These are phyloP conservation scores for Phyllosticta paracitricarpa DNA, from an alignment of 2,329 filamentous ascomycete species.

Conservation along the genomic window DNA sequence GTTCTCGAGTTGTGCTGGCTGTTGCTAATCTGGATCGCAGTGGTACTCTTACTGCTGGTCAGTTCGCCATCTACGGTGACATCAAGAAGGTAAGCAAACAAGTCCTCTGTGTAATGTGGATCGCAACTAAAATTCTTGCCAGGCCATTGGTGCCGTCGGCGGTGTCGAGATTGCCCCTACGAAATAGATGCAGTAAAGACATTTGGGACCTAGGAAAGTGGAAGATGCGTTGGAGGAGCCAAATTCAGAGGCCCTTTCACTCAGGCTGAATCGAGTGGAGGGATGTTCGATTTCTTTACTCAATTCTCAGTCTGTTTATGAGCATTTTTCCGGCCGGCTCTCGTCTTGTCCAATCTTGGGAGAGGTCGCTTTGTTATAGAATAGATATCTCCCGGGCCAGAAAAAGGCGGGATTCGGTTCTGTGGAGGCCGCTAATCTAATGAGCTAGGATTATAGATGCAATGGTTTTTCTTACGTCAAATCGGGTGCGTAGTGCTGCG, in stretches of 20 bases:
- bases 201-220: not conserved
- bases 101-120: no score
- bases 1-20: not conserved
- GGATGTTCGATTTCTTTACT: conserved; percentile 2
- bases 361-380: conserved; percentile 7
- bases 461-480: not conserved
- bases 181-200: conserved; percentile 1
- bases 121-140: conserved; percentile 16
- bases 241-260: conserved; percentile 1
- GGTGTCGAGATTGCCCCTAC: conserved; percentile 7
- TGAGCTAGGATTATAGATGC: conserved; percentile 5
- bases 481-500: not conserved
- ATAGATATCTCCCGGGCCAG: not conserved
- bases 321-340: conserved; percentile 4
- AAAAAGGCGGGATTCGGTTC: not conserved
- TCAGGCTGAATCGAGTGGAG: not conserved
- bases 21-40: conserved; percentile 21
- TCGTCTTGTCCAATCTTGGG: conserved; percentile 9
- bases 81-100: conserved; percentile 44
- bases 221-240: not conserved
- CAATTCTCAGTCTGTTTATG: conserved; percentile 1
- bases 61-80: conserved; percentile 83
- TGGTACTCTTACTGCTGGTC: conserved; percentile 51
- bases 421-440: conserved; percentile 6
- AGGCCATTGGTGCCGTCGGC: conserved; percentile 27